Evolutionary conservation across 352 stramenopile species (phyloP).

Genomic region (Phytopythium litorale): DNA sequence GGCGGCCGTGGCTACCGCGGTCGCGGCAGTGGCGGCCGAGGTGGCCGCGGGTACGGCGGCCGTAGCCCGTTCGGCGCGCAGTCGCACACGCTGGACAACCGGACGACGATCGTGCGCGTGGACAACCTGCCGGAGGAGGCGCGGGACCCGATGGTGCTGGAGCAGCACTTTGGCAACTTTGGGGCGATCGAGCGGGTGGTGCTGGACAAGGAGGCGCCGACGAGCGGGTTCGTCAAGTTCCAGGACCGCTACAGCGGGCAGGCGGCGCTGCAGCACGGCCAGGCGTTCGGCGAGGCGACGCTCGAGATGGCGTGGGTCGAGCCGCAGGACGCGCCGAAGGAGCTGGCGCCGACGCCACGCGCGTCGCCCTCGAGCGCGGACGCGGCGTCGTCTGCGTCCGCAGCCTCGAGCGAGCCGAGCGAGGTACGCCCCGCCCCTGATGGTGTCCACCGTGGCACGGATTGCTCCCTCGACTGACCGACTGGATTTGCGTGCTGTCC

Average conservation of each 20-base stretch:
- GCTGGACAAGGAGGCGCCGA: constrained; percentile 37
- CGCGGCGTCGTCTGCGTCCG: neutral
- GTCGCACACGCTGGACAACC: constrained; percentile 79
- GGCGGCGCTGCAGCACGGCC: constrained; percentile 55
- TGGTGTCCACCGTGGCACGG: neutral
- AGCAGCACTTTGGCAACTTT: constrained; percentile 87
- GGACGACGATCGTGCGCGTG: constrained; percentile 81
- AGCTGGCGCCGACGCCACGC: constrained; percentile 19
- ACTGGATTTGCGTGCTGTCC: constrained; percentile 3
- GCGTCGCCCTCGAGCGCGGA: neutral
- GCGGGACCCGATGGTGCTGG: constrained; percentile 67
- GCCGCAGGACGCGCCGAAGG: constrained; percentile 44
- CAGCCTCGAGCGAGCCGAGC: neutral
- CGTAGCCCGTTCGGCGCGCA: constrained; percentile 24
- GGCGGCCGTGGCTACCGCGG: constrained; percentile 47
- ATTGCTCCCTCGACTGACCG: neutral
- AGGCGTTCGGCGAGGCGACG: constrained; percentile 49
- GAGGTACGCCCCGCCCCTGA: neutral
- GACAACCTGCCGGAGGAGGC: constrained; percentile 70
- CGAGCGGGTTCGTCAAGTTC: constrained; percentile 79
- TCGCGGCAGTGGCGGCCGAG: constrained; percentile 40
- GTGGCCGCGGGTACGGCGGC: constrained; percentile 18
- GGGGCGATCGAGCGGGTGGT: constrained; percentile 75
- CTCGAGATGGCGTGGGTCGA: constrained; percentile 68
- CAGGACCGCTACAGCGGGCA: constrained; percentile 75